Percentiles rank a stretch among this genome's conserved stretches.
Conservation (phyloP, 106 monocot species). For the Platanthera zijinensis region DNA sequence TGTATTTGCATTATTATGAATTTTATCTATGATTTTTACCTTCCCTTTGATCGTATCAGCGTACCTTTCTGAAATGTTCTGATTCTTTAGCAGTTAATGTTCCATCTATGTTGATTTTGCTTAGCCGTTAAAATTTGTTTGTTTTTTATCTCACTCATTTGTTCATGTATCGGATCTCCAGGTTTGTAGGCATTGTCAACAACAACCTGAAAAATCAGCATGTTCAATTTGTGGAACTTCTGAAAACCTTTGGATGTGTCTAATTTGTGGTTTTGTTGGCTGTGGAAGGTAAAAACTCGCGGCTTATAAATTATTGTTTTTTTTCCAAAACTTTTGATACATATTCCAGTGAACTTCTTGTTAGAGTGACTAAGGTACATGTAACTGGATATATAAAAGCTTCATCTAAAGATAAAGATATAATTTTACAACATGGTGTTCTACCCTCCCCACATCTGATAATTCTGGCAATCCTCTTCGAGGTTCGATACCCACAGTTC, state of each 20-base stretch:
- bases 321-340: no score
- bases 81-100: background rate
- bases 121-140: background rate
- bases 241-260: slow-evolving; percentile 82
- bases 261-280: slow-evolving; percentile 76
- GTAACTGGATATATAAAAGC: no score
- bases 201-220: slow-evolving; percentile 71
- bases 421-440: no score
- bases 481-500: no score
- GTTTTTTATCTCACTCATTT: background rate
- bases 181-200: slow-evolving; percentile 96
- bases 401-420: no score
- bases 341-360: no score
- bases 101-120: background rate
- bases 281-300: slow-evolving; percentile 60
- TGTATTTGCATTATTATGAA: no score
- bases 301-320: background rate
- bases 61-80: background rate
- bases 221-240: slow-evolving; percentile 66
- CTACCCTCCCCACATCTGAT: no score
- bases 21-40: no score
- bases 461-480: no score
- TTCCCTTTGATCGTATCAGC: background rate
- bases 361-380: no score
- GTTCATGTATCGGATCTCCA: slow-evolving; percentile 10